Conservation (phyloP, 2,329 filamentous ascomycete genomes). For the Alternaria brassicae region DNA sequence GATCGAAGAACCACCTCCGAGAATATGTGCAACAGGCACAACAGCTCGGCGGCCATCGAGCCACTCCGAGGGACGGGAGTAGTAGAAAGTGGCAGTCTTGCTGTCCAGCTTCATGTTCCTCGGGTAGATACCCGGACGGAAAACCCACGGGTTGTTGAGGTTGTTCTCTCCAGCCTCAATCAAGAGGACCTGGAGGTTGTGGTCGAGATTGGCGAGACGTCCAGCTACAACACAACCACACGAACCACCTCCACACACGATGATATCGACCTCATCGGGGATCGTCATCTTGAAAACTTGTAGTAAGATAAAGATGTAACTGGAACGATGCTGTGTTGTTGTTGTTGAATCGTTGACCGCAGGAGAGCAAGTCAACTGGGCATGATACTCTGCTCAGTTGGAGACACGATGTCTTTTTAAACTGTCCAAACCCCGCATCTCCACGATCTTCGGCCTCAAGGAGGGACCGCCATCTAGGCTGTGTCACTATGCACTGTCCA, state of each 20-base stretch:
- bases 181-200: conserved; percentile 73
- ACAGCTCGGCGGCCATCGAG: conserved; percentile 74
- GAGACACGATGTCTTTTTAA: conserved; percentile 36
- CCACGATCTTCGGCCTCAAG: conserved; percentile 28
- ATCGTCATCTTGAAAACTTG: conserved; percentile 60
- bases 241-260: conserved; percentile 77
- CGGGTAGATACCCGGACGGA: conserved; percentile 77
- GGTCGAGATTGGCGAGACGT: conserved; percentile 76
- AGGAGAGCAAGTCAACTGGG: conserved; percentile 44
- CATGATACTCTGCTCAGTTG: conserved; percentile 20
- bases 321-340: conserved; percentile 4
- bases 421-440: conserved; percentile 42
- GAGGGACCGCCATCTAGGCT: conserved; percentile 33
- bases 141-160: conserved; percentile 79
- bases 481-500: conserved; percentile 20
- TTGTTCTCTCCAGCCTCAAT: conserved; percentile 77
- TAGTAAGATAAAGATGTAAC: conserved; percentile 6
- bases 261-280: conserved; percentile 82
- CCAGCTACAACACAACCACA: conserved; percentile 61
- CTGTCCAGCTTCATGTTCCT: conserved; percentile 80
- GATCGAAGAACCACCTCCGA: conserved; percentile 76
- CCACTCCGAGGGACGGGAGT: conserved; percentile 76
- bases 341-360: conserved; percentile 24
- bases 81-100: conserved; percentile 82
- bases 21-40: conserved; percentile 75